Base-by-base conservation (phyloP, 2,329 filamentous ascomycete genomes). In the Ascochyta viciae-villosae region DNA sequence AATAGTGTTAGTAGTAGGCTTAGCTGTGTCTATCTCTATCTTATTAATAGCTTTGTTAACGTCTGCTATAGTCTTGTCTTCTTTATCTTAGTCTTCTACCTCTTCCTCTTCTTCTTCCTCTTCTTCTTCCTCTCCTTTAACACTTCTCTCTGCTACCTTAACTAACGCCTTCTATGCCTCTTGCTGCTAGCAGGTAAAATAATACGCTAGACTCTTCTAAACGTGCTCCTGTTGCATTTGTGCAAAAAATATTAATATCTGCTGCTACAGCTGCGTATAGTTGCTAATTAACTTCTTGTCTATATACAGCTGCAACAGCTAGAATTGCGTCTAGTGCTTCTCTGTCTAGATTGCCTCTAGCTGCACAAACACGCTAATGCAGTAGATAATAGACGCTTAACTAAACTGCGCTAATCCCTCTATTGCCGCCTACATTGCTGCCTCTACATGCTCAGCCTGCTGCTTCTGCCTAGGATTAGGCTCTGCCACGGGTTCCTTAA, bases 331-430 rank as follows among this genome's bases (percentile, higher is more conserved):
- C 19, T 19, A 19, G 19, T 19, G 2, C 19, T 19, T 19, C 19
- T 19, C 2, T 19, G 2, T 19, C 19, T 19, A 19, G 19, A 19
- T 61, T 0, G 54, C 62, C 45, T 67, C 56, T 31, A 65, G 44
- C 23, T 37, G 43, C 27, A 66, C 26, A 42, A 64, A 65, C 19
- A 62, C 34, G 15, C 57, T 42, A 9, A 54, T 41, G 12, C 34
- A 15, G 31, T 33, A 15, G 16, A 16, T 16, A 16, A 16, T 16
- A 16, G 16, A 16, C 16, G 16, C 16, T 16, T 16, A 16, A 16
- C 16, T 16, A 16, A 16, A 16, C 16, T 16, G 2, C 16, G 16
- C 16, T 16, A 16, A 16, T 16, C 16, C 16, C 2, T 16, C 16
- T 16, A 16, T 16, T 16, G 16, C 16, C 2, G 16, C 16, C 16